A percentile compares a stretch with the other conserved stretches of the same genome.
Conservation (phyloP, 1,284 basidiomycete genomes). For the Marasmius tenuissimus region DNA sequence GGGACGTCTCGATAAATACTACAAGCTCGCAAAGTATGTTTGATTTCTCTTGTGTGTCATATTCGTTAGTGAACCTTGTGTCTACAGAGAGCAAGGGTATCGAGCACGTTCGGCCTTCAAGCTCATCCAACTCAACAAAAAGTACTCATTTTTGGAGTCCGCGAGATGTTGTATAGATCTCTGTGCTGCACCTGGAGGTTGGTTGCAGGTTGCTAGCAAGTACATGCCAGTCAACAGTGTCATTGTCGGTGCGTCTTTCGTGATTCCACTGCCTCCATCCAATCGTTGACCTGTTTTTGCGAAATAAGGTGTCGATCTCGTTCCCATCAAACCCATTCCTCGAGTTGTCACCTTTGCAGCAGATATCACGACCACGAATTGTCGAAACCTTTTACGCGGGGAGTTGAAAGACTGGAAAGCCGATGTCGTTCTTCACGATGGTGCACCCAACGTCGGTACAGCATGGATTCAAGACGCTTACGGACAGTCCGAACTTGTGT, state of each 20-base stretch:
- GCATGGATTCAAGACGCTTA: slow-evolving; percentile 99
- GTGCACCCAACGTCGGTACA: slow-evolving; percentile 98
- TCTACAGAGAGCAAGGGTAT: slow-evolving; percentile 91
- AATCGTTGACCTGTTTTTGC: slow-evolving; percentile 7
- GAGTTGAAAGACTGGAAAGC: slow-evolving; percentile 99
- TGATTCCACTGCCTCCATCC: slow-evolving; percentile 1
- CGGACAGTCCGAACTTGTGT: slow-evolving; percentile 94
- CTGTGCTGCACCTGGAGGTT: slow-evolving; percentile 98
- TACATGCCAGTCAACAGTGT: slow-evolving; percentile 96
- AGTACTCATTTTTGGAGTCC: slow-evolving; percentile 90
- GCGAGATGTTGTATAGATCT: slow-evolving; percentile 97
- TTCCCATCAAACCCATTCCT: slow-evolving; percentile 95
- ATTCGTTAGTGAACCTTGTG: slow-evolving; percentile 1
- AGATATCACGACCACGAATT: slow-evolving; percentile 94
- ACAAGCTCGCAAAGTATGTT: slow-evolving; percentile 87
- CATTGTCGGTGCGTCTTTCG: slow-evolving; percentile 76
- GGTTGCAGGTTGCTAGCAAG: slow-evolving; percentile 98
- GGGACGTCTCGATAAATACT: slow-evolving; percentile 94
- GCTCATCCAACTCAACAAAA: slow-evolving; percentile 98
- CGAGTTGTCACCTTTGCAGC: slow-evolving; percentile 90
- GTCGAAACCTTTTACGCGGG: slow-evolving; percentile 82
- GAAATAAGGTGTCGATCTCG: slow-evolving; percentile 86
- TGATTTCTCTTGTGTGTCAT: background rate
- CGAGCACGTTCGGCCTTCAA: slow-evolving; percentile 99
- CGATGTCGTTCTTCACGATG: slow-evolving; percentile 99